Percentiles rank a stretch among this genome's conserved stretches.
These are phyloP conservation scores for Kondoa subrosea DNA, from an alignment of 768 basidiomycete species.

Conservation along the genomic window DNA sequence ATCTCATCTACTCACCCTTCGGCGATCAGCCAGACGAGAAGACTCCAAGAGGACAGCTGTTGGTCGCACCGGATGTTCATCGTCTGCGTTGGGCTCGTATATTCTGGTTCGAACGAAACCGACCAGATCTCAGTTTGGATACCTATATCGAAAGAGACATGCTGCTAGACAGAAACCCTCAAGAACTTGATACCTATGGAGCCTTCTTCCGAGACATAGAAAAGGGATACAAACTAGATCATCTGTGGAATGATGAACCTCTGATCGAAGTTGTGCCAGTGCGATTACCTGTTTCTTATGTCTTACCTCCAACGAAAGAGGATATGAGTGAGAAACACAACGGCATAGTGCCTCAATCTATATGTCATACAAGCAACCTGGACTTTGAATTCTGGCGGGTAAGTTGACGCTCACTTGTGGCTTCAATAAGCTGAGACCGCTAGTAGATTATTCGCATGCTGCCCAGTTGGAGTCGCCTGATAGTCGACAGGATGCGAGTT, in stretches of 20 bases:
- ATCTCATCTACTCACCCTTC: constrained; percentile 8
- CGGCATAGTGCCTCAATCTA: not conserved
- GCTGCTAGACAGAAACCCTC: not conserved
- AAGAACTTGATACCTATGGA: not conserved
- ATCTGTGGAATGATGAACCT: not conserved
- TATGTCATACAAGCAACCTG: not conserved
- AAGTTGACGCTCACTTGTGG: not conserved
- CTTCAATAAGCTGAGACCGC: not conserved
- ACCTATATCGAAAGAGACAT: not conserved
- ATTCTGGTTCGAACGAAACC: not conserved
- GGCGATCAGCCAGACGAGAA: not conserved
- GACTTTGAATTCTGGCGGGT: not conserved
- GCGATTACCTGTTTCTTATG: not conserved
- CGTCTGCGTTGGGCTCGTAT: constrained; percentile 1
- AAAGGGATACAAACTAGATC: not conserved
- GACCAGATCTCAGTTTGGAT: constrained; percentile 5
- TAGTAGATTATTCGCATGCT: not conserved
- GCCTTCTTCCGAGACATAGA: not conserved
- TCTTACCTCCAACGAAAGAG: not conserved
- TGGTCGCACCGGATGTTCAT: constrained; percentile 10
- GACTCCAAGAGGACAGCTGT: not conserved
- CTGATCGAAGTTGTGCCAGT: not conserved
- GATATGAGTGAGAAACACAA: not conserved
- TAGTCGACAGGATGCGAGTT: not conserved
- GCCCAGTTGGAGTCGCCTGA: not conserved